These are phyloP conservation scores for Hansenula lynferdii DNA, from an alignment of 1,139 yeast genomes.

Conservation along the genomic window DNA sequence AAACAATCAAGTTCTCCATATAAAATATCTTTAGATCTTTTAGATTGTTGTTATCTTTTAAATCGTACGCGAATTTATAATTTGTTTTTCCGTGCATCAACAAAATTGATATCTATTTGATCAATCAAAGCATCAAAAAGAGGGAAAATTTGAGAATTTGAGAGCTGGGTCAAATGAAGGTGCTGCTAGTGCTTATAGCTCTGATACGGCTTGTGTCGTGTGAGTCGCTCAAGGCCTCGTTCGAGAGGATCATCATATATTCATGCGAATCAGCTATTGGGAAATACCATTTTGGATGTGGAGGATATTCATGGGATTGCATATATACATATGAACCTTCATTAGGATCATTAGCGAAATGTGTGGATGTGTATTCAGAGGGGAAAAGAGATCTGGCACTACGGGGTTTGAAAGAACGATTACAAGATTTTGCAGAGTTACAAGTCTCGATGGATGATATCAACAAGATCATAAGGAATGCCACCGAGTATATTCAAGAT, in stretches of 20 bases:
- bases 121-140: not conserved
- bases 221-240: slow-evolving; percentile 17
- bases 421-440: too few relatives aligned
- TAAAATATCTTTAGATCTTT: not conserved
- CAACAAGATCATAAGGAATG: too few relatives aligned
- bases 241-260: slow-evolving; percentile 17
- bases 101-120: not conserved
- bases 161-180: not conserved
- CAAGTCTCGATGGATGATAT: too few relatives aligned
- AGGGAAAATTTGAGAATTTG: not conserved
- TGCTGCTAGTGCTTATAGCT: not conserved
- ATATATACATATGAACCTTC: slow-evolving; percentile 16
- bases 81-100: too few relatives aligned
- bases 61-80: not conserved
- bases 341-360: slow-evolving; percentile 15
- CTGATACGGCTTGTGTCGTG: not conserved
- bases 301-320: slow-evolving; percentile 15
- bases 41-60: not conserved
- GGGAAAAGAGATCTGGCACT: too few relatives aligned
- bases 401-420: too few relatives aligned
- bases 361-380: slow-evolving; percentile 13
- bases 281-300: slow-evolving; percentile 15
- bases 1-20: too few relatives aligned
- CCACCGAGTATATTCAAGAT: slow-evolving; percentile 6
- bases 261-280: slow-evolving; percentile 18